These are phyloP conservation scores for Plasmopara muralis DNA, from an alignment of 352 stramenopile species.

Conservation along the genomic window DNA sequence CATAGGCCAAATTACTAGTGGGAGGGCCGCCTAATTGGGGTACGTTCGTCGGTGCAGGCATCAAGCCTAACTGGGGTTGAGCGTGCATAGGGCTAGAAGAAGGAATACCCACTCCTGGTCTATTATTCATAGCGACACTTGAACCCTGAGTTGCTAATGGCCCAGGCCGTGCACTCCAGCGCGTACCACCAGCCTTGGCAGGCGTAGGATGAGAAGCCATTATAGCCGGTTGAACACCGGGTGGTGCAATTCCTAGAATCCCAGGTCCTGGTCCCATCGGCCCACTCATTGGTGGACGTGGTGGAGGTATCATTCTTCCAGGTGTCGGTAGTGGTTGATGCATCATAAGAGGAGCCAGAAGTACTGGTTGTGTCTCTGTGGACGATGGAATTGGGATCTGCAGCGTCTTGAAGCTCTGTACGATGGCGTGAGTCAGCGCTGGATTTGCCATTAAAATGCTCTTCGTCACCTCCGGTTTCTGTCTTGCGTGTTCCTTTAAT, in stretches of 20 bases:
- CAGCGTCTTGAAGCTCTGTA: constrained; percentile 80
- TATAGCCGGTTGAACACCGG: constrained; percentile 14
- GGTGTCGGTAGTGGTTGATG: constrained; percentile 26
- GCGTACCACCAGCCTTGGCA: constrained; percentile 43
- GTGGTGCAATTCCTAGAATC: constrained; percentile 44
- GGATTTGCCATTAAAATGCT: constrained; percentile 68
- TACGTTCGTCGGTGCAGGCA: constrained; percentile 20
- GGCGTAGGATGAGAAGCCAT: constrained; percentile 22
- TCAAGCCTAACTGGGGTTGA: constrained; percentile 24
- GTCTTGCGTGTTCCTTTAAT: constrained; percentile 71
- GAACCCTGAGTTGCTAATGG: constrained; percentile 30
- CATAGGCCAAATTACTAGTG: constrained; percentile 22
- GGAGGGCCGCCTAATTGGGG: constrained; percentile 21
- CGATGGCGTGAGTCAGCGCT: constrained; percentile 75
- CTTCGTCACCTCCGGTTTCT: constrained; percentile 73
- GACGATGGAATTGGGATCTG: constrained; percentile 72
- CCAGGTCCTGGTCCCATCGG: constrained; percentile 28
- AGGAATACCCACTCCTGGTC: constrained; percentile 14
- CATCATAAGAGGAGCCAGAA: constrained; percentile 35
- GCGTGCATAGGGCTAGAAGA: constrained; percentile 24
- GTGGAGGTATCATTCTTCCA: constrained; percentile 31
- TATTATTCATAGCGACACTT: constrained; percentile 18
- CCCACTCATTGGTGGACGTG: constrained; percentile 26
- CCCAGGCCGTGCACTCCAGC: constrained; percentile 63
- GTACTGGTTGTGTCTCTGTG: constrained; percentile 43